A percentile compares a stretch with the other conserved stretches of the same genome.
Evolutionary conservation across 495 filamentous ascomycete genomes (phyloP).

Genomic region (Penicillium steckii): DNA sequence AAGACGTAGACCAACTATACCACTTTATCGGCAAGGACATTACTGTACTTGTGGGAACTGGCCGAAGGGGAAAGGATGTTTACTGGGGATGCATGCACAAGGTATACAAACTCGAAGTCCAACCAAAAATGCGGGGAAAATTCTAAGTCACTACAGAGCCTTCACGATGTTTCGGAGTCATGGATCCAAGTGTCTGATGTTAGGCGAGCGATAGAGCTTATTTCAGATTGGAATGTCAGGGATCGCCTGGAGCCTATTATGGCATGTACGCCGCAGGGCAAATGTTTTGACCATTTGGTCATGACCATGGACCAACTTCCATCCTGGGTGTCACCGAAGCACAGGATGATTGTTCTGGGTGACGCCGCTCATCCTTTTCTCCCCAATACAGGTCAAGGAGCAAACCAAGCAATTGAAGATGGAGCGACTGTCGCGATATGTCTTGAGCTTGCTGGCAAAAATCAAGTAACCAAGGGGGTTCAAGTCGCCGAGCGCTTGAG

Average conservation of each 20-base stretch:
- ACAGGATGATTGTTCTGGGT: constrained; percentile 58
- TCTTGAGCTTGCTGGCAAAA: constrained; percentile 33
- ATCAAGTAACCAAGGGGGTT: too few species aligned
- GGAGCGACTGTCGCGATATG: constrained; percentile 61
- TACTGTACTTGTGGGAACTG: constrained; percentile 2
- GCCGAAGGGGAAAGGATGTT: neutral
- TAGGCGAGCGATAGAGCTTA: neutral
- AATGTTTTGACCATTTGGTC: constrained; percentile 62
- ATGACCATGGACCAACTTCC: constrained; percentile 63
- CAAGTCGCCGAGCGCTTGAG: too few species aligned
- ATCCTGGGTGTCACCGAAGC: constrained; percentile 57
- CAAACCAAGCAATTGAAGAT: constrained; percentile 69
- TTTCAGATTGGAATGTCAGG: neutral
- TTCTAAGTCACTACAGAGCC: neutral
- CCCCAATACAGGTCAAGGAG: constrained; percentile 65
- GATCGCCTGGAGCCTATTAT: neutral
- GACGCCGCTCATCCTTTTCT: constrained; percentile 71
- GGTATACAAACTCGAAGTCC: neutral
- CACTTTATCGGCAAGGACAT: constrained; percentile 4
- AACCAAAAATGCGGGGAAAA: neutral
- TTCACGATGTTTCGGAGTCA: neutral
- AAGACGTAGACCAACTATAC: neutral
- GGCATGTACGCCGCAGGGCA: constrained; percentile 31
- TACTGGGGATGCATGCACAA: neutral
- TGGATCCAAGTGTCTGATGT: constrained; percentile 1